Evolutionary conservation across 73 alveolate genomes (phyloP).

Genomic region (Paramecium tetraurelia): DNA sequence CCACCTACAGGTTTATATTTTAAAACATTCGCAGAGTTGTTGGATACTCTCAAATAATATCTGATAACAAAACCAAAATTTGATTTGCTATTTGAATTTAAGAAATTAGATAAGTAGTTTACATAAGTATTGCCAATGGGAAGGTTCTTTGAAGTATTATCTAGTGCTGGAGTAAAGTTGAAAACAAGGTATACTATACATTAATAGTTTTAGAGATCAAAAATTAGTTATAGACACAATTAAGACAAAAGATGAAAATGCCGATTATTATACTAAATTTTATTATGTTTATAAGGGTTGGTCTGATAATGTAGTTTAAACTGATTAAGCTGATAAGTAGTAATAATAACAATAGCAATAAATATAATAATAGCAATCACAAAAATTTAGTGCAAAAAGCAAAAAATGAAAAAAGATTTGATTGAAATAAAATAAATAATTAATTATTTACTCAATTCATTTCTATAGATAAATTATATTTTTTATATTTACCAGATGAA

Average conservation of each 20-base stretch:
- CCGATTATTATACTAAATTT: background rate
- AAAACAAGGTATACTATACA: background rate
- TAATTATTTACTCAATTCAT: conserved; percentile 15
- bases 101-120: background rate
- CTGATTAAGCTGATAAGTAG: background rate
- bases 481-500: background rate
- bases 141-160: background rate
- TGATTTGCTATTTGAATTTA: background rate
- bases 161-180: background rate
- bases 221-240: conserved; percentile 15
- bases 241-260: background rate
- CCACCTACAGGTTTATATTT: conserved; percentile 12
- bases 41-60: background rate
- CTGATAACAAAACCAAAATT: conserved; percentile 21
- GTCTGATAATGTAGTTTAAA: background rate
- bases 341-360: background rate
- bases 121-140: background rate
- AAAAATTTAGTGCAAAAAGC: background rate
- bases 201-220: conserved; percentile 12
- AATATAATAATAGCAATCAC: background rate
- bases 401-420: background rate
- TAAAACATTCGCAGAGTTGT: background rate
- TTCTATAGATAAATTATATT: conserved; percentile 25
- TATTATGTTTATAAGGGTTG: background rate
- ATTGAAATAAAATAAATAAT: background rate